Percentiles rank a stretch among this genome's conserved stretches.
Conservation (phyloP, 805 yeast genomes). For the Peterozyma xylosa region DNA sequence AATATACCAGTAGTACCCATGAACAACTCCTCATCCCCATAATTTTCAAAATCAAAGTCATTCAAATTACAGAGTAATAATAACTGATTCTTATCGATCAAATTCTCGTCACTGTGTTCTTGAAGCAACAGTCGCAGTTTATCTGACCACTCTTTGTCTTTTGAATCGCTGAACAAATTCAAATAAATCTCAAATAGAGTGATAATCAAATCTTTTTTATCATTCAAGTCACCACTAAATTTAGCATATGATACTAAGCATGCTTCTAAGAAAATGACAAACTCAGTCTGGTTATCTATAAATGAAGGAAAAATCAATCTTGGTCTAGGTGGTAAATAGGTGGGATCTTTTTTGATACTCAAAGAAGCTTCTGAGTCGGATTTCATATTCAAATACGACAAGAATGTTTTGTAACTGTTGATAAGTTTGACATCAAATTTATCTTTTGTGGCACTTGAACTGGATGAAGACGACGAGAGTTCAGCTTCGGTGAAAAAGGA, state of each 20-base stretch:
- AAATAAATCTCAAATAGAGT: constrained; percentile 82
- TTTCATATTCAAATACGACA: constrained; percentile 34
- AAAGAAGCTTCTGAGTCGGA: background rate
- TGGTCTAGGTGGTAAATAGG: constrained; percentile 90
- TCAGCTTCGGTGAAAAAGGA: constrained; percentile 10
- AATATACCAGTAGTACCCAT: constrained; percentile 33
- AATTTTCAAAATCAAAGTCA: constrained; percentile 43
- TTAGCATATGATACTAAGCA: constrained; percentile 72
- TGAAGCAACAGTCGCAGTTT: constrained; percentile 51
- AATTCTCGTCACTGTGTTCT: constrained; percentile 28
- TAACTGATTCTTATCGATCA: constrained; percentile 49
- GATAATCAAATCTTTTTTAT: constrained; percentile 64
- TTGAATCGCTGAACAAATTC: constrained; percentile 35
- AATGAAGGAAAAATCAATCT: constrained; percentile 81
- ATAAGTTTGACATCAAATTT: constrained; percentile 11
- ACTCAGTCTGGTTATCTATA: constrained; percentile 77
- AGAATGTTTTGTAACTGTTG: constrained; percentile 51
- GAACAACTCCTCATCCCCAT: constrained; percentile 27
- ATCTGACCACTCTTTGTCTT: constrained; percentile 41
- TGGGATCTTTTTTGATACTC: constrained; percentile 13
- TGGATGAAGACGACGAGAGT: background rate
- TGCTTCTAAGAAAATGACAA: constrained; percentile 89
- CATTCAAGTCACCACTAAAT: constrained; percentile 64
- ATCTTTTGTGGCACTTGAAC: background rate
- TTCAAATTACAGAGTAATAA: constrained; percentile 52